A percentile compares a stretch with the other conserved stretches of the same genome.
Conservation (phyloP, 495 filamentous ascomycete genomes). For the Rhizodiscina lignyota region DNA sequence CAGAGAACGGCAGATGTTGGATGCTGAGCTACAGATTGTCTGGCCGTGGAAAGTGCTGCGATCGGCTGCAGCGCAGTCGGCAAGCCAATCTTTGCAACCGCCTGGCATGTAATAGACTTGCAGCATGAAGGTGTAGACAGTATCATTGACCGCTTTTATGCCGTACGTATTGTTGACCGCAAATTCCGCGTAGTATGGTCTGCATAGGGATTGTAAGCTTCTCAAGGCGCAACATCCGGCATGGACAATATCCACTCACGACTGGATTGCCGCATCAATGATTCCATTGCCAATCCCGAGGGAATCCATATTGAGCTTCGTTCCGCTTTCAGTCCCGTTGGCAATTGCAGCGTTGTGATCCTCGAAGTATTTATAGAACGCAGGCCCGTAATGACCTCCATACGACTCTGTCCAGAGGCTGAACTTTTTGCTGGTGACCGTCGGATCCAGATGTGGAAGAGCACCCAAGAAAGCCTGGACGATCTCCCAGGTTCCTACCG, state of each 20-base stretch:
- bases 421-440: constrained; percentile 28
- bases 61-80: constrained; percentile 1
- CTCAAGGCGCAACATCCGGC: too few species aligned
- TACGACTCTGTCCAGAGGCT: constrained; percentile 39
- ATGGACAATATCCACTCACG: too few species aligned
- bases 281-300: constrained; percentile 51
- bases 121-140: constrained; percentile 29
- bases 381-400: constrained; percentile 41
- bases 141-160: constrained; percentile 43
- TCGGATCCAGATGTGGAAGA: constrained; percentile 37
- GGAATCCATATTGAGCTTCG: constrained; percentile 29
- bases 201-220: too few species aligned
- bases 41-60: constrained; percentile 27
- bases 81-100: constrained; percentile 30
- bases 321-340: constrained; percentile 22
- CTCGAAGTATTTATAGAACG: constrained; percentile 33
- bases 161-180: constrained; percentile 30
- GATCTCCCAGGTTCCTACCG: constrained; percentile 40
- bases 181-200: constrained; percentile 22
- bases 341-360: constrained; percentile 31
- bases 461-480: constrained; percentile 38
- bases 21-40: constrained; percentile 26
- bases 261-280: constrained; percentile 28
- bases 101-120: too few species aligned
- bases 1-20: constrained; percentile 26